Conservation (phyloP, 2,329 filamentous ascomycete species). For the Microcera coccophila region DNA sequence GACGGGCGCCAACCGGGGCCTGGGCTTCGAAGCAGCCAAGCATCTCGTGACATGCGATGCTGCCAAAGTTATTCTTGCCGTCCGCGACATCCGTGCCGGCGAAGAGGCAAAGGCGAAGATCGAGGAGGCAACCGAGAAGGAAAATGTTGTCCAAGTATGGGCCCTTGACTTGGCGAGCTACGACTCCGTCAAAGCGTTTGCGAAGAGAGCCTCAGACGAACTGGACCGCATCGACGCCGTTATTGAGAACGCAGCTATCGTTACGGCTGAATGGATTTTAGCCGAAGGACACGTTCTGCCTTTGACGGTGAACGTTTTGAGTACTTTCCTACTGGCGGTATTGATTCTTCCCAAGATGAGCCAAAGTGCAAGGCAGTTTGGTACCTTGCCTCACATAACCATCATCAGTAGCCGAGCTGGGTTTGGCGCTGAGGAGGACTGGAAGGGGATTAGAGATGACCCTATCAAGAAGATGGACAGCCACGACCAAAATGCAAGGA, state of each 20-base stretch:
- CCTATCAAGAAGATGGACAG: slow-evolving; percentile 4
- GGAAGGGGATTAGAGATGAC: slow-evolving; percentile 7
- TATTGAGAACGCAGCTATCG: slow-evolving; percentile 38
- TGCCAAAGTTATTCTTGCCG: slow-evolving; percentile 39
- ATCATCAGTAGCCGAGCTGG: slow-evolving; percentile 26
- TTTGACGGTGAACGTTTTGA: slow-evolving; percentile 46
- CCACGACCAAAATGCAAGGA: neutral
- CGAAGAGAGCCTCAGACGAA: slow-evolving; percentile 13
- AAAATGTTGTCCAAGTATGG: slow-evolving; percentile 38
- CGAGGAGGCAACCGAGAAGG: slow-evolving; percentile 22
- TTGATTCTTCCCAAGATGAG: slow-evolving; percentile 42
- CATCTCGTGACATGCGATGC: slow-evolving; percentile 39
- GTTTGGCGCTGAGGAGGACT: slow-evolving; percentile 5
- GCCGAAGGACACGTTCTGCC: slow-evolving; percentile 41
- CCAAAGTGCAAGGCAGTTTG: slow-evolving; percentile 31
- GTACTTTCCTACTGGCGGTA: slow-evolving; percentile 42
- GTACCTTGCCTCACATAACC: slow-evolving; percentile 33
- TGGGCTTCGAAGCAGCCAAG: slow-evolving; percentile 40
- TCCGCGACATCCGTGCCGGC: slow-evolving; percentile 36
- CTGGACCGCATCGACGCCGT: slow-evolving; percentile 42
- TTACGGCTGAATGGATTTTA: slow-evolving; percentile 10
- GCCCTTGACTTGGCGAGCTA: slow-evolving; percentile 39
- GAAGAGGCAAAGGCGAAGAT: slow-evolving; percentile 36
- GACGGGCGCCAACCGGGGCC: slow-evolving; percentile 37
- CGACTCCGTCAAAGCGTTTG: slow-evolving; percentile 35